Percentiles rank a stretch among this genome's conserved stretches.
Conservation (phyloP, 306 rosid genomes). For the Senna siamea region DNA sequence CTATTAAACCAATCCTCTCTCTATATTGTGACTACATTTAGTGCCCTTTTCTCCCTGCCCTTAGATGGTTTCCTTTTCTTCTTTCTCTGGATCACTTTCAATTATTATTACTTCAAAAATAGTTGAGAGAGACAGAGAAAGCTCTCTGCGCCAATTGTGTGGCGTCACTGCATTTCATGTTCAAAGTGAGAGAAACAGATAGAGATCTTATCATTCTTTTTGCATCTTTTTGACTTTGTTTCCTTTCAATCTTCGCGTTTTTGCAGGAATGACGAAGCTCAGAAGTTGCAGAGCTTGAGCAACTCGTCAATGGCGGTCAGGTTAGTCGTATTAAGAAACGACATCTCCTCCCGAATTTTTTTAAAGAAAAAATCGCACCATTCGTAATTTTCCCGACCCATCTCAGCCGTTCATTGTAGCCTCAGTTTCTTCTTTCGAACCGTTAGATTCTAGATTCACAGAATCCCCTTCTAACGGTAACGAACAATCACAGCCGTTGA, state of each 20-base stretch:
- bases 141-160: constrained; percentile 9
- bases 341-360: no score
- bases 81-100: not conserved
- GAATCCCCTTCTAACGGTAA: constrained; percentile 14
- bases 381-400: constrained; percentile 1
- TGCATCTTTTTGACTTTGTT: not conserved
- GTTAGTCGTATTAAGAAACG: constrained; percentile 34
- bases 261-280: constrained; percentile 56
- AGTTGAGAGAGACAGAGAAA: not conserved
- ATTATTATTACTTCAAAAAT: not conserved
- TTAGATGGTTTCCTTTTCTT: not conserved
- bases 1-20: not conserved
- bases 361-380: not conserved
- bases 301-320: constrained; percentile 83
- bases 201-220: not conserved
- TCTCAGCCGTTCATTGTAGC: constrained; percentile 44
- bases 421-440: not conserved
- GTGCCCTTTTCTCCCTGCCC: not conserved
- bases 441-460: constrained; percentile 43
- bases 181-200: not conserved
- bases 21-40: not conserved
- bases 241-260: not conserved
- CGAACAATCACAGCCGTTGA: constrained; percentile 53
- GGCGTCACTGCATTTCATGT: constrained; percentile 13
- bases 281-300: constrained; percentile 63